Base-by-base conservation (phyloP, 352 stramenopile genomes). In the Globisporangium viniferum region DNA sequence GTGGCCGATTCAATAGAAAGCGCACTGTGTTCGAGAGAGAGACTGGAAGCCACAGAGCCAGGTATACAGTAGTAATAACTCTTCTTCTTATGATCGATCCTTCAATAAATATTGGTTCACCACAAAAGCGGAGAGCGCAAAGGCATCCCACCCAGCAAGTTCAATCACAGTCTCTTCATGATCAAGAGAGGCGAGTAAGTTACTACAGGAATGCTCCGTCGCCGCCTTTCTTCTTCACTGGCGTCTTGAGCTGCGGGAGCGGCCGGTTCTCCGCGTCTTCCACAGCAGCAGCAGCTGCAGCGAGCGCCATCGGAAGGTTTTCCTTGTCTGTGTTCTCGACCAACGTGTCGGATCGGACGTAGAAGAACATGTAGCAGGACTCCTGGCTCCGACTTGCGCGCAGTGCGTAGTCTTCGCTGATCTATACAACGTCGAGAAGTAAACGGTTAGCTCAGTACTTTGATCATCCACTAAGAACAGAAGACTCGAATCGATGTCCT, bases 361-460 rank as follows among this genome's bases (percentile, higher is more conserved):
- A 96, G 64, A 96, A 94, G 35, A 95, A 79, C 84, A 96, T 92
- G 66, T 96, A 96, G 66, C 87, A 94, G 18, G 87, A 94, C 64
- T 94, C 85, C 48, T 93, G 87, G 35, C 85, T 92, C 35, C 85
- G 82, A 15, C 79, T 92, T 54, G 87, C 81, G 54, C 83, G 75
- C 33, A 93, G 62, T 8, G 84, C 87, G 63, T 89, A 93, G 18
- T 93, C 85, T 78, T 93, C 81, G 10, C 78, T 84, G 55, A 95
- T 92, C 86, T 94, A 53, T 5, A 53, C 15, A 14, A n/a, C 20
- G 5, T 48, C 41, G 14, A 48, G 14, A 20, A 48, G 6, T 5
- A 48, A 48, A n/a, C 14, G 41, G 44, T 67, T 5, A 2, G 41
- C 27, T 61, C 24, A 68, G 22, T 24, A 18, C 33, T 15, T 49